Conservation (phyloP, 257 asterid species). For the Solanum appendiculatum region DNA sequence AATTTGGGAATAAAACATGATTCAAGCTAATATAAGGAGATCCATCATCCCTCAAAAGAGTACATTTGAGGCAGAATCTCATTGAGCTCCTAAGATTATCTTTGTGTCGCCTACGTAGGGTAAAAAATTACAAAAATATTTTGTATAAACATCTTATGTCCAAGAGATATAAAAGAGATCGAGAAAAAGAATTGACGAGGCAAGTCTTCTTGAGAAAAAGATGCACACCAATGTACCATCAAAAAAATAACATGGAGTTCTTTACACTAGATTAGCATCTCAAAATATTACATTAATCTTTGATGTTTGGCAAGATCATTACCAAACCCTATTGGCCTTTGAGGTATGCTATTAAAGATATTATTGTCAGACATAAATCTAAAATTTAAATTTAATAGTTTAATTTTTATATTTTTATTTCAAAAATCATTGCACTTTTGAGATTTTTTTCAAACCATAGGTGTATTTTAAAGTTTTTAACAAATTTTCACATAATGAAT, state of each 20-base stretch:
- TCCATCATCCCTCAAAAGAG: too few species aligned
- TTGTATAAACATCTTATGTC: too few species aligned
- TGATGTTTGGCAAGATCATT: not conserved
- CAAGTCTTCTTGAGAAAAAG: too few species aligned
- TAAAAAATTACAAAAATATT: too few species aligned
- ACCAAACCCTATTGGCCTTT: not conserved
- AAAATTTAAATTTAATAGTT: not conserved
- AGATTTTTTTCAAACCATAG: not conserved
- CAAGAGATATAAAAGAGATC: too few species aligned
- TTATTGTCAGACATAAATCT: not conserved
- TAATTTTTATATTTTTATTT: not conserved
- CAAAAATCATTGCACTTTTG: not conserved
- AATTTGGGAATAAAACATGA: not conserved
- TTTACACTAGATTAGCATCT: not conserved
- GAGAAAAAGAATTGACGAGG: too few species aligned
- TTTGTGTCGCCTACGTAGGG: too few species aligned
- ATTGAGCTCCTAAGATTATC: too few species aligned
- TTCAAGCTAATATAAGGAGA: not conserved
- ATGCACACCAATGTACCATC: too few species aligned
- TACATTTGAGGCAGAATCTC: too few species aligned
- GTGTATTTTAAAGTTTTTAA: not conserved
- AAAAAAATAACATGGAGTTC: not conserved
- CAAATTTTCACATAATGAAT: not conserved
- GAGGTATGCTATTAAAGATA: not conserved
- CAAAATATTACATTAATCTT: not conserved